phyloP scores from a whole-genome alignment of 345 rosid species.

The Hibiscus trionum region DNA sequence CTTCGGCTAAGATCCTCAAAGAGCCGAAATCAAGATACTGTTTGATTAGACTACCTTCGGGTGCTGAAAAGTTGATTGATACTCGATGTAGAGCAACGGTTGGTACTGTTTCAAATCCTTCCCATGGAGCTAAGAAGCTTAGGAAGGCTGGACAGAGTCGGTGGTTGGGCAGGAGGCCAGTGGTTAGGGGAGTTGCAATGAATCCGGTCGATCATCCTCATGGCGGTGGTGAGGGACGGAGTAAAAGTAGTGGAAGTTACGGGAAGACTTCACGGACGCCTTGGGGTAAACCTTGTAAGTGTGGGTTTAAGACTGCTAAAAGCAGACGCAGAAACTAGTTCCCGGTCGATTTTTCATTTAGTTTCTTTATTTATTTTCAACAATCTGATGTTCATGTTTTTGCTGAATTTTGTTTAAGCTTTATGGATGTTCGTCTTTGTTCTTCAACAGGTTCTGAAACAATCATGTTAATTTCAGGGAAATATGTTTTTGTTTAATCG shows the following conservation, averaged over 20 bases:
- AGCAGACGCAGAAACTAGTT: not conserved
- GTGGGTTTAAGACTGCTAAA: not conserved
- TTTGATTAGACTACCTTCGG: not conserved
- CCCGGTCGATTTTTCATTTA: not conserved
- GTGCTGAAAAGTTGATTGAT: not conserved
- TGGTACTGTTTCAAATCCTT: not conserved
- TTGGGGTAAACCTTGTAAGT: slow-evolving; percentile 1
- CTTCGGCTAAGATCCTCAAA: not conserved
- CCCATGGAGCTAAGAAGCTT: slow-evolving; percentile 1
- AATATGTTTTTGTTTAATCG: not conserved
- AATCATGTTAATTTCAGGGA: not conserved
- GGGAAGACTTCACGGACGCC: not conserved
- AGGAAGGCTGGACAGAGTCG: not conserved
- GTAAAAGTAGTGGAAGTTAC: not conserved
- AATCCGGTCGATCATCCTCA: not conserved
- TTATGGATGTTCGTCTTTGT: not conserved
- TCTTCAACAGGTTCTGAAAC: not conserved
- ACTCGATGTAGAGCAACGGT: not conserved
- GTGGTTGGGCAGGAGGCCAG: not conserved
- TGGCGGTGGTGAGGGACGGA: slow-evolving; percentile 1
- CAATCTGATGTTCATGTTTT: not conserved
- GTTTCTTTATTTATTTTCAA: not conserved
- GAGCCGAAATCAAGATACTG: not conserved
- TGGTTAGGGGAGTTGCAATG: not conserved
- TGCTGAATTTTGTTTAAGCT: not conserved